Conservation (phyloP, 768 basidiomycete species). For the Hypsizygus marmoreus region DNA sequence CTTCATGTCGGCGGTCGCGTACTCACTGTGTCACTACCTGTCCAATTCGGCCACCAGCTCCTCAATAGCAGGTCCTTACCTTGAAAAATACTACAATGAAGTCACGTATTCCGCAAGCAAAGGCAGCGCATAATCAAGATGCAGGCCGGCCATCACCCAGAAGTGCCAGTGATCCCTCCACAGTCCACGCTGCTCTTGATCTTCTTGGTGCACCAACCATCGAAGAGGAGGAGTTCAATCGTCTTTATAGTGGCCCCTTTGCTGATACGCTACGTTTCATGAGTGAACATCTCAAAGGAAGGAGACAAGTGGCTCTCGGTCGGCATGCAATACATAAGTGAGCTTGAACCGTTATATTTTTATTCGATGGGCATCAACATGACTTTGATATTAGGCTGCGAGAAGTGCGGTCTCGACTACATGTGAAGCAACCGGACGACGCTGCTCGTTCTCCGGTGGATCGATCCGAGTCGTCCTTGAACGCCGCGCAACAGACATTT, state of each 20-base stretch:
- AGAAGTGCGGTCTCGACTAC: conserved; percentile 10
- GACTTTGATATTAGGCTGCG: conserved; percentile 2
- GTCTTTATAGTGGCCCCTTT: conserved; percentile 18
- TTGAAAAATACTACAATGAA: conserved; percentile 3
- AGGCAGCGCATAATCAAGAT: neutral
- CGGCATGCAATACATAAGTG: conserved; percentile 15
- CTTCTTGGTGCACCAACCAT: conserved; percentile 18
- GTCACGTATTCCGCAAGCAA: conserved; percentile 14
- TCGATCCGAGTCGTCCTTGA: conserved; percentile 3
- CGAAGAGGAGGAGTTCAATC: conserved; percentile 15
- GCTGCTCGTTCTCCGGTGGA: conserved; percentile 5
- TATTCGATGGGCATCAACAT: neutral
- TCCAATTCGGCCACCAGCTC: neutral
- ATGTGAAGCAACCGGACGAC: conserved; percentile 6
- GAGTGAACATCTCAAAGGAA: conserved; percentile 19
- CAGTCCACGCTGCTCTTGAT: conserved; percentile 8
- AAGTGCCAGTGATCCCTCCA: neutral
- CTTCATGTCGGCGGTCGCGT: too few relatives aligned
- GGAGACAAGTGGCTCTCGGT: conserved; percentile 13
- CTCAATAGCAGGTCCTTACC: neutral
- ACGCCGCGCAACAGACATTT: neutral
- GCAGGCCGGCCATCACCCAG: neutral
- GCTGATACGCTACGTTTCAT: conserved; percentile 16
- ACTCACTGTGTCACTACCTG: too few relatives aligned
- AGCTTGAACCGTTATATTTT: neutral